Evolutionary conservation across 805 yeast species (phyloP).

Genomic region (Saccharomycopsis fodiens): DNA sequence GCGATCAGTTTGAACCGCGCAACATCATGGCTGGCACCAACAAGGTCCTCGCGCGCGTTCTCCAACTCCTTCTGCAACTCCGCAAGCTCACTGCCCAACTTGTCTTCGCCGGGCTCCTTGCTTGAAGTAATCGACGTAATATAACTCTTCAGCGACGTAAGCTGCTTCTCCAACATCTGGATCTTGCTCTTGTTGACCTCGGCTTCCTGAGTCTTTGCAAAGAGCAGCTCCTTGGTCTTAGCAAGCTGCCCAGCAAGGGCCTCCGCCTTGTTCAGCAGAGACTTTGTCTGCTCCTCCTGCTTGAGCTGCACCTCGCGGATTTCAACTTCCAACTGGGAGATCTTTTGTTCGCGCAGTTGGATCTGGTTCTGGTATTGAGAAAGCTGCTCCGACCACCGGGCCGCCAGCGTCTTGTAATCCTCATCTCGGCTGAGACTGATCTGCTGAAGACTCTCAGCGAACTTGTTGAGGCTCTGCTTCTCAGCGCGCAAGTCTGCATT

Average conservation of each 20-base stretch:
- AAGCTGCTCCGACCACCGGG: constrained; percentile 41
- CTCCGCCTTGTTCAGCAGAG: constrained; percentile 55
- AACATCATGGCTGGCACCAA: constrained; percentile 47
- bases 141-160: constrained; percentile 24
- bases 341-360: constrained; percentile 35
- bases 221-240: constrained; percentile 34
- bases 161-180: constrained; percentile 27
- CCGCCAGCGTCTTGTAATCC: constrained; percentile 40
- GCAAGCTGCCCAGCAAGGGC: constrained; percentile 39
- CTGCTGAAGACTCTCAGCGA: constrained; percentile 50
- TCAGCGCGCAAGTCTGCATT: constrained; percentile 48
- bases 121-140: constrained; percentile 21
- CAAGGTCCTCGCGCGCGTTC: constrained; percentile 46
- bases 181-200: constrained; percentile 35
- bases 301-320: constrained; percentile 38
- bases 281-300: constrained; percentile 46
- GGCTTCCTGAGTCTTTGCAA: constrained; percentile 32
- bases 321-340: constrained; percentile 43
- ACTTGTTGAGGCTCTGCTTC: constrained; percentile 46
- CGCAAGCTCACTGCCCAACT: constrained; percentile 8
- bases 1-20: constrained; percentile 60
- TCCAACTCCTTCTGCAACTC: constrained; percentile 26
- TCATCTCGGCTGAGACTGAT: constrained; percentile 45
- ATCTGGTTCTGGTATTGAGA: constrained; percentile 42
- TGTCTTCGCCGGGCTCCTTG: constrained; percentile 12